Conservation (phyloP, 2,329 filamentous ascomycete species). For the Mycosphaerella arachidis region DNA sequence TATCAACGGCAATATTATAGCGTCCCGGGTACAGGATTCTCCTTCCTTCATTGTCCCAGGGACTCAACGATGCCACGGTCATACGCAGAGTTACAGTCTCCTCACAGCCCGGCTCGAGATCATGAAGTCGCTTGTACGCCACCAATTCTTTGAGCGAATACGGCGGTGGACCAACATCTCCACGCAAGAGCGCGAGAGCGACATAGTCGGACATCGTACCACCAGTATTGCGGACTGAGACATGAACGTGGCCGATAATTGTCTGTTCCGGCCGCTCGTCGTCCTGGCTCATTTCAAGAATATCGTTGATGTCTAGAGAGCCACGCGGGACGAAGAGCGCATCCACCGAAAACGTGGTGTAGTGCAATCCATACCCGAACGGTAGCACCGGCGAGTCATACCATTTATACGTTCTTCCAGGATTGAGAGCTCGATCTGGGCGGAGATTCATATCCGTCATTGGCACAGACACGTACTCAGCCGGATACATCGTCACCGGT, state of each 20-base stretch:
- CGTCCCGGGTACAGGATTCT: conserved; percentile 24
- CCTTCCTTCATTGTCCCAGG: neutral
- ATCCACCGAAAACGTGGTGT: conserved; percentile 36
- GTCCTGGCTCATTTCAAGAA: too few relatives aligned
- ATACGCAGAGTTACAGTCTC: conserved; percentile 17
- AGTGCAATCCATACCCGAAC: conserved; percentile 44
- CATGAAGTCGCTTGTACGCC: conserved; percentile 17
- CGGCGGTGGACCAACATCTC: conserved; percentile 37
- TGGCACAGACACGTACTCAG: conserved; percentile 34
- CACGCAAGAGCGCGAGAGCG: conserved; percentile 38
- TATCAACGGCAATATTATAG: neutral
- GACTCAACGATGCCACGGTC: conserved; percentile 33
- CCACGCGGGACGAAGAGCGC: too few relatives aligned
- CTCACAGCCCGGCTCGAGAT: neutral
- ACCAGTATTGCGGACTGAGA: conserved; percentile 36
- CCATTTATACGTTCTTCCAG: conserved; percentile 45
- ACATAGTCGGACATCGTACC: conserved; percentile 38
- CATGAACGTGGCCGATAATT: neutral
- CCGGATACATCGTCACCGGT: conserved; percentile 35
- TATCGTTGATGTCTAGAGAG: too few relatives aligned
- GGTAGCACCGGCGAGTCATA: conserved; percentile 38
- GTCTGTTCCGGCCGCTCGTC: too few relatives aligned
- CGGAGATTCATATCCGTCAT: conserved; percentile 32
- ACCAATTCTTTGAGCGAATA: conserved; percentile 42
- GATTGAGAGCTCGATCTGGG: conserved; percentile 30